phyloP scores from a whole-genome alignment of 1,139 yeast species.

The Taphrina betulina region DNA sequence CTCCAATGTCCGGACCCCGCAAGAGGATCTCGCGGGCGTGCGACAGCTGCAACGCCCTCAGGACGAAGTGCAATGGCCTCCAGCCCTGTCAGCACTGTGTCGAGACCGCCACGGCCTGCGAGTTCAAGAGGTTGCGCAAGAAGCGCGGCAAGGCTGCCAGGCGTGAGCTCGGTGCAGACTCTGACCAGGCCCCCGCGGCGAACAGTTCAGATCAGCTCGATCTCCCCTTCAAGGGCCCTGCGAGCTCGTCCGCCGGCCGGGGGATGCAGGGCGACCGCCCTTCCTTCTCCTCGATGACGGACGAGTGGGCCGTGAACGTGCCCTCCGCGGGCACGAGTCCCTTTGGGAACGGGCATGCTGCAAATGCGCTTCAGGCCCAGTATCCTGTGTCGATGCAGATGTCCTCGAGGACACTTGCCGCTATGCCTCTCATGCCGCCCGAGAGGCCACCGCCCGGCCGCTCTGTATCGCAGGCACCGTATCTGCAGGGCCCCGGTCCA shows the following conservation, averaged over 20 bases:
- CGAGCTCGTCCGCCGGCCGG: not conserved
- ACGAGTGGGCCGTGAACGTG: slow-evolving; percentile 7
- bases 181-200: not conserved
- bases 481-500: slow-evolving; percentile 12
- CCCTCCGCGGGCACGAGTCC: slow-evolving; percentile 6
- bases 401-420: not conserved
- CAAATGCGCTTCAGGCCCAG: slow-evolving; percentile 1
- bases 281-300: not conserved
- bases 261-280: not conserved
- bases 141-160: slow-evolving; percentile 30
- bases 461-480: not conserved
- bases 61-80: slow-evolving; percentile 23
- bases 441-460: not conserved
- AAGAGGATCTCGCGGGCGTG: slow-evolving; percentile 47
- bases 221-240: not conserved
- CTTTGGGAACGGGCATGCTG: not conserved
- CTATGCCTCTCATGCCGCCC: not conserved
- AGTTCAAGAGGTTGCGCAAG: slow-evolving; percentile 23
- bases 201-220: not conserved
- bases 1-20: slow-evolving; percentile 32
- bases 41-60: slow-evolving; percentile 45
- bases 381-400: slow-evolving; percentile 2
- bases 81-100: slow-evolving; percentile 24
- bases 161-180: slow-evolving; percentile 5
- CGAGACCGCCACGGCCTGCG: slow-evolving; percentile 22